Base-by-base conservation (phyloP, 352 stramenopile species). In the Phytophthora aleatoria region DNA sequence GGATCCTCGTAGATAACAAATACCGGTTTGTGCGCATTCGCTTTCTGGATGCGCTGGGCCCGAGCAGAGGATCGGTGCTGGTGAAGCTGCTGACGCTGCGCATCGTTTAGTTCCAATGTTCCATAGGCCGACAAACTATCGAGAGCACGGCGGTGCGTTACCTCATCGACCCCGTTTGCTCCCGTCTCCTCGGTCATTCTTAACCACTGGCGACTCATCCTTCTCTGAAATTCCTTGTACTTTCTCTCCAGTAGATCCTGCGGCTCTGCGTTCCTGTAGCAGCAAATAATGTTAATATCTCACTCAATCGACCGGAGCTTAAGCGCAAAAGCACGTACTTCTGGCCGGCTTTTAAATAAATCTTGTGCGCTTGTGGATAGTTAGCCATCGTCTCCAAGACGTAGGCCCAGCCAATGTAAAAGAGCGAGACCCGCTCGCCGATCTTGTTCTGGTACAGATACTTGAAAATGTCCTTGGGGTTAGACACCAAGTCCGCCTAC, bases 361-460 rank as follows among this genome's bases (percentile, higher is more conserved):
- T 87, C 50, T 92, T 93, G 69, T 96, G 77, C 5, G 87, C 87
- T 70, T 94, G 81, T 10, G 86, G 77, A 50, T 94, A 93, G 69
- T 90, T 93, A 12, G 69, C 84, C 61, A 86, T 77, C 44, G 79
- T 94, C 67, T 96, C 87, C 5, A 92, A 64, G 20, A 94, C 83
- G 65, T 89, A 89, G 15, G 87, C 85, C 87, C 87, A 96, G 44
- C 83, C 87, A 9, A 94, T 87, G 71, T 94, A 96, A 59, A 94
- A 96, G 30, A 96, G 54, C 1, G 87, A 85, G 3, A 94, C 73
- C 10, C 77, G 73, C 61, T 93, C 84, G 13, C 87, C 87, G 35
- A 96, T 94, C 54, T 91, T 92, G 74, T 92, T 92, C 55, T 89
- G 78, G 67, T 94, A 93, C 43, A 96, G 62, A 55, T 91, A 96